Evolutionary conservation across 2,329 filamentous ascomycete genomes (phyloP).

Genomic region (Sporothrix sp.): DNA sequence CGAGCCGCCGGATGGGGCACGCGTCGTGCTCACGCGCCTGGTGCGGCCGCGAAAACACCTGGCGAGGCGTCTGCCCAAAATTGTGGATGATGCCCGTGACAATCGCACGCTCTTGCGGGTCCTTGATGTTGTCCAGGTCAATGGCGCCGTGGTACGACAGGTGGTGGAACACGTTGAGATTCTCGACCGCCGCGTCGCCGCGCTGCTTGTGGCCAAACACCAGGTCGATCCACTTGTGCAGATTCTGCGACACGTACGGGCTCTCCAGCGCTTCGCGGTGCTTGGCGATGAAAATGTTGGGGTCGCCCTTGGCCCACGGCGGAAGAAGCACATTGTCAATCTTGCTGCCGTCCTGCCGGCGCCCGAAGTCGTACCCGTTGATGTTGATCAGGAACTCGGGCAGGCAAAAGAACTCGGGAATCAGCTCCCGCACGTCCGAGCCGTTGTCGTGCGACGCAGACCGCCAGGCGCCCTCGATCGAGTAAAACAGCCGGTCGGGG

Average conservation of each 20-base stretch:
- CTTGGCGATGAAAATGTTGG: constrained; percentile 89
- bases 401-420: constrained; percentile 94
- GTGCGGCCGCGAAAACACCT: constrained; percentile 80
- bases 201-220: constrained; percentile 91
- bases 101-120: constrained; percentile 75
- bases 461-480: constrained; percentile 80
- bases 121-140: constrained; percentile 81
- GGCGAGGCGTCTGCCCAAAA: constrained; percentile 93
- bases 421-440: constrained; percentile 88
- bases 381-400: constrained; percentile 92
- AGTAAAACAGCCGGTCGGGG: constrained; percentile 90
- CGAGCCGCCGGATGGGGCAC: constrained; percentile 59
- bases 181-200: constrained; percentile 83
- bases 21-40: constrained; percentile 60
- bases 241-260: constrained; percentile 76
- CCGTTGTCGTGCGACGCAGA: constrained; percentile 85
- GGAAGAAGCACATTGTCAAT: constrained; percentile 87
- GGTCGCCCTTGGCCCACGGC: constrained; percentile 93
- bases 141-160: constrained; percentile 90
- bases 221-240: constrained; percentile 93
- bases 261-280: constrained; percentile 94
- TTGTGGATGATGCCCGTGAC: constrained; percentile 97
- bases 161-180: constrained; percentile 91
- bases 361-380: constrained; percentile 89
- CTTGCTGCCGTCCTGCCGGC: constrained; percentile 64